These are phyloP conservation scores for Anisogramma anomala DNA, from an alignment of 2,329 filamentous ascomycete genomes.

Conservation along the genomic window DNA sequence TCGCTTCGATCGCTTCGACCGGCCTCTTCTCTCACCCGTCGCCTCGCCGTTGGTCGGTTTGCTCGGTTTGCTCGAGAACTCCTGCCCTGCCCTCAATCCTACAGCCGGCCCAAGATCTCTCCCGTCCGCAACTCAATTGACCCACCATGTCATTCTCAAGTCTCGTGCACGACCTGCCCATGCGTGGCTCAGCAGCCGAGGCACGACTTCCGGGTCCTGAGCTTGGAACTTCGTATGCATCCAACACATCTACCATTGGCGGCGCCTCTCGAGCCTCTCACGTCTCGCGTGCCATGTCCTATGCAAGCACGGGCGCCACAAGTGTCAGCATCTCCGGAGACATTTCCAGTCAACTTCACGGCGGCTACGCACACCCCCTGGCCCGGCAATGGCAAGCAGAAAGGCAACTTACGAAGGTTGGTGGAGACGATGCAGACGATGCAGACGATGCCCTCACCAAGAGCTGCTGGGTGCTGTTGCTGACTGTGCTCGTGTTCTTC, in stretches of 20 bases:
- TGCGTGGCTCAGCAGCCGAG: constrained; percentile 39
- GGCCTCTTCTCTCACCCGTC: neutral
- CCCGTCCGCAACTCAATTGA: neutral
- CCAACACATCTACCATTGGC: constrained; percentile 41
- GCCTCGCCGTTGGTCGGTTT: too few relatives aligned
- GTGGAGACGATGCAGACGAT: too few relatives aligned
- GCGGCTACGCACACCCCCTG: constrained; percentile 70
- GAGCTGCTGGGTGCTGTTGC: too few relatives aligned
- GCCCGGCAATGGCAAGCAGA: constrained; percentile 74
- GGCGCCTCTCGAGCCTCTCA: constrained; percentile 47
- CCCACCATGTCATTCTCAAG: constrained; percentile 53
- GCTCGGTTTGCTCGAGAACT: neutral
- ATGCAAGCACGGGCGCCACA: constrained; percentile 54
- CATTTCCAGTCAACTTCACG: constrained; percentile 73
- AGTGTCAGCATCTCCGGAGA: constrained; percentile 62
- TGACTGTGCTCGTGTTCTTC: constrained; percentile 9
- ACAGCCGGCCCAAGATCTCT: neutral
- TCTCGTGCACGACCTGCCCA: constrained; percentile 52
- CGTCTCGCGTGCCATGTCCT: constrained; percentile 53
- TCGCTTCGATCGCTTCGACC: neutral
- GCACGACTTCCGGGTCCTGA: constrained; percentile 32
- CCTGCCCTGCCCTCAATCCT: neutral
- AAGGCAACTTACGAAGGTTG: constrained; percentile 72
- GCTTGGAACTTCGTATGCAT: constrained; percentile 26
- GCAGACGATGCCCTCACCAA: too few relatives aligned